Conservation (phyloP, 257 asterid genomes). For the Ocimum tenuiflorum region DNA sequence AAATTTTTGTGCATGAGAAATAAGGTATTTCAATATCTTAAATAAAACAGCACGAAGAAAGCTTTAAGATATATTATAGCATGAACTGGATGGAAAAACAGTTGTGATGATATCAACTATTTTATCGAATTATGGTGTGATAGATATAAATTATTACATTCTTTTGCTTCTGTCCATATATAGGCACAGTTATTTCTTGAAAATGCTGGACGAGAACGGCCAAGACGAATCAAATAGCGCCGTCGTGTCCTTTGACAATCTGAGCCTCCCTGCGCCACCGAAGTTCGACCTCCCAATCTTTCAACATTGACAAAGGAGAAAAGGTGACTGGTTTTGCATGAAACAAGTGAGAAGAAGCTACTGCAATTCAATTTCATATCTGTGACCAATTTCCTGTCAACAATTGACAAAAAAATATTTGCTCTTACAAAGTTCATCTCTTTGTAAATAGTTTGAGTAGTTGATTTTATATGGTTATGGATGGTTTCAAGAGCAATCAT, state of each 20-base stretch:
- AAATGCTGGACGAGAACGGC: slow-evolving; percentile 48
- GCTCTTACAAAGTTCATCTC: neutral
- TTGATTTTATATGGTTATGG: too few relatives aligned
- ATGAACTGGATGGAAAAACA: too few relatives aligned
- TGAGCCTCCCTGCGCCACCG: slow-evolving; percentile 13
- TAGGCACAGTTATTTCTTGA: slow-evolving; percentile 85
- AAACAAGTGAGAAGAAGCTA: too few relatives aligned
- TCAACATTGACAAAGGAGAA: slow-evolving; percentile 19
- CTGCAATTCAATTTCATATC: neutral
- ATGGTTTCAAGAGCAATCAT: too few relatives aligned
- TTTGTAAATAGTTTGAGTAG: slow-evolving; percentile 17
- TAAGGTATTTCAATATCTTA: too few relatives aligned
- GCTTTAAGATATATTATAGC: too few relatives aligned
- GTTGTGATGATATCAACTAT: too few relatives aligned
- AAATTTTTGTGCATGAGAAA: too few relatives aligned
- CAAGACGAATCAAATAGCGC: slow-evolving; percentile 44
- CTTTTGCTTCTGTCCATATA: neutral
- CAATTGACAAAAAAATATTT: neutral
- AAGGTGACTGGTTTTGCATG: neutral
- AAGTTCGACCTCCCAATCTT: slow-evolving; percentile 46
- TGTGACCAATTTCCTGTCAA: neutral
- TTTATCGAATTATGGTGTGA: too few relatives aligned
- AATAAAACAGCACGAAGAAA: too few relatives aligned
- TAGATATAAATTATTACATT: too few relatives aligned
- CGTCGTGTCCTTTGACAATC: slow-evolving; percentile 24